Percentiles rank a stretch among this genome's conserved stretches.
These are phyloP conservation scores for Solanum gracilifrons DNA, from an alignment of 257 asterid species.

Conservation along the genomic window DNA sequence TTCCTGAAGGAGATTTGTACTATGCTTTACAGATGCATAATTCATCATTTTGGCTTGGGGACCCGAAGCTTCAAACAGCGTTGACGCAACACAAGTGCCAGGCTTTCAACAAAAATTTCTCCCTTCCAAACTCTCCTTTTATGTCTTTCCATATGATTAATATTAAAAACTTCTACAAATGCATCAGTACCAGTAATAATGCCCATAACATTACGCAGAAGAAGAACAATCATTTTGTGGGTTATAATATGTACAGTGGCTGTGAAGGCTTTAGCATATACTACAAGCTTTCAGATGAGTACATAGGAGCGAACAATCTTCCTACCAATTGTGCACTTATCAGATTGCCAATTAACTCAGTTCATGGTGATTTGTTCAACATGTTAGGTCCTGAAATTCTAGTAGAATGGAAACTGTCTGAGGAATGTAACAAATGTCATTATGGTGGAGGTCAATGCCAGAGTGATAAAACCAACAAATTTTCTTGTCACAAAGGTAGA, in stretches of 20 bases:
- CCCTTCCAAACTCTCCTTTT: neutral
- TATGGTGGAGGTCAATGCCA: neutral
- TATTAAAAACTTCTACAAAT: neutral
- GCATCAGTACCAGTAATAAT: neutral
- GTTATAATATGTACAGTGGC: neutral
- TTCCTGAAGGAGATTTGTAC: neutral
- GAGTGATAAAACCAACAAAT: neutral
- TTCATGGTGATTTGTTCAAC: neutral
- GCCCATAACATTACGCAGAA: neutral
- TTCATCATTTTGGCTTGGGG: neutral
- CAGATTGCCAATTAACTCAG: neutral
- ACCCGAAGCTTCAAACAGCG: neutral
- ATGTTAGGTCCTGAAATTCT: neutral
- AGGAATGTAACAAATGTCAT: neutral
- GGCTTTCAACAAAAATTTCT: neutral
- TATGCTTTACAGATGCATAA: neutral
- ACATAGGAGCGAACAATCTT: neutral
- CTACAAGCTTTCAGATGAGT: neutral
- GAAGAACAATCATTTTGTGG: neutral
- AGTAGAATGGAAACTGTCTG: neutral
- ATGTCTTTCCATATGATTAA: neutral
- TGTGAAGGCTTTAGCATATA: neutral
- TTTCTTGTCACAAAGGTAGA: neutral
- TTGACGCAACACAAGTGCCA: neutral
- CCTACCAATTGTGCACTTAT: neutral